A percentile compares a stretch with the other conserved stretches of the same genome.
Evolutionary conservation across 2,329 filamentous ascomycete genomes (phyloP).

Genomic region (Chaetothyriales sp.): DNA sequence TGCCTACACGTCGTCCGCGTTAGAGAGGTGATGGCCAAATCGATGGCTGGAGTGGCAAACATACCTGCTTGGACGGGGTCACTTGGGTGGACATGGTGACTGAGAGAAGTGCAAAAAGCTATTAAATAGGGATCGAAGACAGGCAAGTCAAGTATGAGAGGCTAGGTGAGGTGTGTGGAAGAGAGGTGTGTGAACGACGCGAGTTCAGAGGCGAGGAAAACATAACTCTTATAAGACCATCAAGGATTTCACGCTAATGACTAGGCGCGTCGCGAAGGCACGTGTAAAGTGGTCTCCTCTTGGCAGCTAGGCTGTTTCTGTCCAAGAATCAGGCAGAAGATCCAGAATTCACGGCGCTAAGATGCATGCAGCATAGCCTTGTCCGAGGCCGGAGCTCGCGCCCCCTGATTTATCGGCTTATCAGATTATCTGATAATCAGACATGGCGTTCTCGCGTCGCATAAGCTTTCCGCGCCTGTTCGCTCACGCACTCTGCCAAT

Average conservation of each 20-base stretch:
- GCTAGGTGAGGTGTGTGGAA: background rate
- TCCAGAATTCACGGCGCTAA: no score
- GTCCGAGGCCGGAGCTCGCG: no score
- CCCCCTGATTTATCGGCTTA: no score
- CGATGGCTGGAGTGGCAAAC: slow-evolving; percentile 29
- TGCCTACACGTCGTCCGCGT: slow-evolving; percentile 44
- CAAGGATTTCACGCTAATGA: background rate
- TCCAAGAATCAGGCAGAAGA: no score
- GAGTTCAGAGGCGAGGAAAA: background rate
- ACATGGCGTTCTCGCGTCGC: no score
- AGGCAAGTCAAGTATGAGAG: background rate
- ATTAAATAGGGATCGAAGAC: background rate
- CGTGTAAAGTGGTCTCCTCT: background rate
- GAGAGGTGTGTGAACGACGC: background rate
- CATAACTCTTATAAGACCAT: background rate
- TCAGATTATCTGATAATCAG: no score
- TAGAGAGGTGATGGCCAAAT: slow-evolving; percentile 24
- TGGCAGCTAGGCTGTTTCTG: background rate
- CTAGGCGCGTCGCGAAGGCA: background rate
- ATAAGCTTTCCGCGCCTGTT: no score
- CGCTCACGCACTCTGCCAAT: no score
- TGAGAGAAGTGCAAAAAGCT: background rate
- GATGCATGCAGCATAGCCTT: no score
- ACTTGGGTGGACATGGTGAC: slow-evolving; percentile 59
- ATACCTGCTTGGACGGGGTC: slow-evolving; percentile 59